Evolutionary conservation across 805 yeast species (phyloP), one percentile per base, ranked within the genome.

Genomic region (Lachancea quebecensis): DNA sequence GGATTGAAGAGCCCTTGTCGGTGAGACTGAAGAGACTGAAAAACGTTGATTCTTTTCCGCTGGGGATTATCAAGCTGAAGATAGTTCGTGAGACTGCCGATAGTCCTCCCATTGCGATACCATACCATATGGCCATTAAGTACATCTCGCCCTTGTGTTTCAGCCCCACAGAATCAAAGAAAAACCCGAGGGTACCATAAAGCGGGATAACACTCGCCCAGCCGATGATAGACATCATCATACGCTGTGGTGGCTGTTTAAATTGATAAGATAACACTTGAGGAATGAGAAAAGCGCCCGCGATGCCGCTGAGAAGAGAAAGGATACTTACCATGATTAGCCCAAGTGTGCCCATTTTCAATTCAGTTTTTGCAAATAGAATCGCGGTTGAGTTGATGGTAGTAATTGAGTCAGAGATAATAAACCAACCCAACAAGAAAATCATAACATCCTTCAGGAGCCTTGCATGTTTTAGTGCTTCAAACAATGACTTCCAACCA

Each of bases 381-480:
- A 85, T 78, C 0, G 93, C 91, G 0, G 93, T 81, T 0, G 89
- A 80, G 59, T 84, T 85, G 45, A 85, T 84, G 0, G 93, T 85
- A 1, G 90, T 82, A 10, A 82, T 66, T 0, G 88, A 80, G 57
- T 85, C 95, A 16, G 86, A 78, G 2, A 85, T 69, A 37, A 85
- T 72, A 53, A 85, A 85, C 95, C 95, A 85, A 1, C 86, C 89
- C 0, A 77, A 39, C 9, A 85, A 64, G 52, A 81, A 85, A 10
- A 77, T 72, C n/a, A 77, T 68, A 15, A 85, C 85, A 53, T 85
- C 91, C 50, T 70, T 72, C 54, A 85, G 64, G 41, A 75, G 64
- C 1, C 77, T 69, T 1, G 84, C 87, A 51, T 78, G 81, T 37
- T 68, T 71, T n/a, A 81, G 64, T 0, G 91, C 77, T 17, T 67